phyloP scores from a whole-genome alignment of 257 asterid species.

The Lavandula angustifolia region DNA sequence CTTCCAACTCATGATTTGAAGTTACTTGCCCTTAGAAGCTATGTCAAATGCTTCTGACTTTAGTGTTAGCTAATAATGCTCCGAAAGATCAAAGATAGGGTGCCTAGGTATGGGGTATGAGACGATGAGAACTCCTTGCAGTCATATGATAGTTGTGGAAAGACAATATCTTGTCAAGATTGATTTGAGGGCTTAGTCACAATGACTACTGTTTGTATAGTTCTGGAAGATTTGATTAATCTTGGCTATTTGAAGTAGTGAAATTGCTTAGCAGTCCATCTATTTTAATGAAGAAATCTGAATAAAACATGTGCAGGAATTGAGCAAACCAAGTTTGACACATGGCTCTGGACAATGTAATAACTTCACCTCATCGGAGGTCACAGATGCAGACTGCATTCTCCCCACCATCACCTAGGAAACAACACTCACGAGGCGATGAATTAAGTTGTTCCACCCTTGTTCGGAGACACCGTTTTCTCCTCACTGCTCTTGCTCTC shows the following conservation, averaged over 20 bases:
- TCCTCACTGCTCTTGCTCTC: constrained; percentile 58
- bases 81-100: too few relatives aligned
- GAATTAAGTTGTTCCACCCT: constrained; percentile 55
- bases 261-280: neutral
- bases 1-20: neutral
- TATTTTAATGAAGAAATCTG: neutral
- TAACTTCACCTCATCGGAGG: constrained; percentile 74
- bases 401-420: constrained; percentile 44
- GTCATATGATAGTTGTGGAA: neutral
- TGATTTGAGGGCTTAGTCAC: neutral
- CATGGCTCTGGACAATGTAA: constrained; percentile 59
- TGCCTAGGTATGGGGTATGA: neutral
- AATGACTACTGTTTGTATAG: neutral
- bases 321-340: constrained; percentile 20
- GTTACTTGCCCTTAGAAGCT: neutral
- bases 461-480: constrained; percentile 65
- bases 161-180: constrained; percentile 6
- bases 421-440: constrained; percentile 37
- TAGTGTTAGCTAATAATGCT: neutral
- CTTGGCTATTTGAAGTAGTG: constrained; percentile 10
- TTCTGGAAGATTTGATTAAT: neutral
- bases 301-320: constrained; percentile 34
- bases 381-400: constrained; percentile 61
- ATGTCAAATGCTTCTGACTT: neutral
- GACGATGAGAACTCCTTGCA: neutral